These are phyloP conservation scores for Euclidium syriacum DNA, from an alignment of 345 rosid genomes.

Conservation along the genomic window DNA sequence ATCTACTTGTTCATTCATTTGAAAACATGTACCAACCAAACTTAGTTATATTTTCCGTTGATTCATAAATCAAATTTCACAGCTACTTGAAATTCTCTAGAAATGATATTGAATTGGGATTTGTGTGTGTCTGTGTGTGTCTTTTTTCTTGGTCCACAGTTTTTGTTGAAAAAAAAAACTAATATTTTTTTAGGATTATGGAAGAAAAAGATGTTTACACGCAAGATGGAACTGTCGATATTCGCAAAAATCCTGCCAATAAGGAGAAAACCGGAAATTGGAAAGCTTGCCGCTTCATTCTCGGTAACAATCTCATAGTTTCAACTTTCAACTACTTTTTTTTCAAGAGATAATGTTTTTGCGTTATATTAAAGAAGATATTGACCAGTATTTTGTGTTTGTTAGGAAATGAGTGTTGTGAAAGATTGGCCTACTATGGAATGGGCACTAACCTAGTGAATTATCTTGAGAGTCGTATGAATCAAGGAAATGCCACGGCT, in stretches of 20 bases:
- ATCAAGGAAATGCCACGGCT: slow-evolving; percentile 72
- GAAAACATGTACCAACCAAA: not conserved
- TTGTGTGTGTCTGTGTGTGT: not conserved
- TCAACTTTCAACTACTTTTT: not conserved
- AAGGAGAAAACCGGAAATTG: slow-evolving; percentile 76
- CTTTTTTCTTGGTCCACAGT: not conserved
- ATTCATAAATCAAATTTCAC: not conserved
- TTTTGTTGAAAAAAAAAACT: not conserved
- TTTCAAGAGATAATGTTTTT: not conserved
- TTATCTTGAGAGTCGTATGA: slow-evolving; percentile 57
- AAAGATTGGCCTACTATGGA: slow-evolving; percentile 98
- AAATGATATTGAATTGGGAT: not conserved
- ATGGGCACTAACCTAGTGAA: slow-evolving; percentile 95
- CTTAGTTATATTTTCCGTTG: not conserved
- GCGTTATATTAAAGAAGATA: not conserved
- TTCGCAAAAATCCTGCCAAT: slow-evolving; percentile 67
- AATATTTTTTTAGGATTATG: slow-evolving; percentile 34
- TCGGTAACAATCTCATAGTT: slow-evolving; percentile 41
- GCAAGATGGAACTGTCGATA: slow-evolving; percentile 70
- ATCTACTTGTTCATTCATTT: not conserved
- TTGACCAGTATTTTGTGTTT: not conserved
- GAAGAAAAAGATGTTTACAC: slow-evolving; percentile 56
- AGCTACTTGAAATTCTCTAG: not conserved
- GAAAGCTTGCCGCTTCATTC: slow-evolving; percentile 88
- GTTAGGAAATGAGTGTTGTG: slow-evolving; percentile 85